Percentiles rank a stretch among this genome's conserved stretches.
These are phyloP conservation scores for Luzula sylvatica DNA, from an alignment of 176 grass and related monocot species.

Conservation along the genomic window DNA sequence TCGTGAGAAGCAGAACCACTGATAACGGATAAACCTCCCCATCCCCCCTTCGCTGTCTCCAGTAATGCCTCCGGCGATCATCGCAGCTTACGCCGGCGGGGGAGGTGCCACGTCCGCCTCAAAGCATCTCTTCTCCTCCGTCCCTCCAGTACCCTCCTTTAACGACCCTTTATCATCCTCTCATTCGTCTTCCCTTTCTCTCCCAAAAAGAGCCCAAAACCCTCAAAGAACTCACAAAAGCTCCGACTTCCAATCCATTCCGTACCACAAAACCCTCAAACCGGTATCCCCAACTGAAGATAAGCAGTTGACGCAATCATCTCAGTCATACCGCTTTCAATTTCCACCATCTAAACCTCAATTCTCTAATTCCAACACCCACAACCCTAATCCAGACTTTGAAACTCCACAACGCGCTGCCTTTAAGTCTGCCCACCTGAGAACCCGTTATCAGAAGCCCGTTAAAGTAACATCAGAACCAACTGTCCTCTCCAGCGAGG, in stretches of 20 bases:
- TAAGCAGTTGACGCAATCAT: background rate
- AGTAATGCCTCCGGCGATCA: slow-evolving; percentile 8
- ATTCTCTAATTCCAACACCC: background rate
- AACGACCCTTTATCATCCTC: slow-evolving; percentile 22
- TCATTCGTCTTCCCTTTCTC: slow-evolving; percentile 21
- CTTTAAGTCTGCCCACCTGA: slow-evolving; percentile 47
- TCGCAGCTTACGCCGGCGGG: slow-evolving; percentile 20
- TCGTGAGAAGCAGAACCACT: background rate
- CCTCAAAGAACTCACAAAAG: background rate
- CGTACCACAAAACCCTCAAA: slow-evolving; percentile 9
- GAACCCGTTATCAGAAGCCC: slow-evolving; percentile 74
- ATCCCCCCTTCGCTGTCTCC: background rate
- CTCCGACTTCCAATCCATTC: background rate
- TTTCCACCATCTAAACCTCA: background rate
- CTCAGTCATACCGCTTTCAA: slow-evolving; percentile 5
- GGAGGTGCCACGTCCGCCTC: slow-evolving; percentile 8
- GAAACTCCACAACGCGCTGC: slow-evolving; percentile 21
- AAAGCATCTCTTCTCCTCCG: slow-evolving; percentile 42
- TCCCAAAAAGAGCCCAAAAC: slow-evolving; percentile 2
- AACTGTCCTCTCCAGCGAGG: slow-evolving; percentile 39
- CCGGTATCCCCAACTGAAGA: background rate
- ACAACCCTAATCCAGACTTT: background rate
- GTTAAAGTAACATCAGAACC: slow-evolving; percentile 37
- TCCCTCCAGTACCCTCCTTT: slow-evolving; percentile 32
- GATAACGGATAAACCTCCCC: background rate